Conservation (phyloP, 2,329 filamentous ascomycete genomes). For the Paraphoma chrysanthemicola region DNA sequence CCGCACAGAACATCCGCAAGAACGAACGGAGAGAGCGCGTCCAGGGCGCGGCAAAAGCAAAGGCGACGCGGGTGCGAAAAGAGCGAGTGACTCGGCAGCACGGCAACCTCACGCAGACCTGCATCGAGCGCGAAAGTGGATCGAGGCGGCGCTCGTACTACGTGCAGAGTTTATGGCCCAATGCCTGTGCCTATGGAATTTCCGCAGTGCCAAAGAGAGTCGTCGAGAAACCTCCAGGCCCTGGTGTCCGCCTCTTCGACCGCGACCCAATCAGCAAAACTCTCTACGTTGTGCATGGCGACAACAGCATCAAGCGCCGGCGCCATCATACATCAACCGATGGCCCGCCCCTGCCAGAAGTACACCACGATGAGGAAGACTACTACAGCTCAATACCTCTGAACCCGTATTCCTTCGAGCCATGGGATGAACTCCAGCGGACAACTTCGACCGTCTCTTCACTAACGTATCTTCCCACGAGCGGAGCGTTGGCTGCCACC, state of each 20-base stretch:
- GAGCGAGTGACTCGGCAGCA: conserved; percentile 33
- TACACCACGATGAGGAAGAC: conserved; percentile 4
- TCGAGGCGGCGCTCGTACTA: conserved; percentile 22
- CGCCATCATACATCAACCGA: conserved; percentile 5
- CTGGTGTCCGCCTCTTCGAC: conserved; percentile 34
- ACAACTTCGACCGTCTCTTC: conserved; percentile 41
- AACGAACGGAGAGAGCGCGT: conserved; percentile 34
- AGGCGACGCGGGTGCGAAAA: conserved; percentile 19
- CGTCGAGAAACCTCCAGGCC: conserved; percentile 8
- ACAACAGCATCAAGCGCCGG: conserved; percentile 28
- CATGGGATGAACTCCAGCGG: conserved; percentile 28
- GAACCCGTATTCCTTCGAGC: conserved; percentile 24
- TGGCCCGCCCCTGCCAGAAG: conserved; percentile 5
- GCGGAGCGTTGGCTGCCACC: conserved; percentile 38
- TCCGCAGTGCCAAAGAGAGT: conserved; percentile 8
- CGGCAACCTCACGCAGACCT: conserved; percentile 22
- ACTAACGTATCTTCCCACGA: conserved; percentile 32
- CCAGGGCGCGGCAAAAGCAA: conserved; percentile 12
- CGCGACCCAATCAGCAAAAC: conserved; percentile 29
- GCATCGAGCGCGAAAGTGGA: conserved; percentile 39
- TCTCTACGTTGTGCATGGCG: conserved; percentile 32
- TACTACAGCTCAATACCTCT: not conserved
- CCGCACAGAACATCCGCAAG: conserved; percentile 49
- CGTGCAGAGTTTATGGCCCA: conserved; percentile 30
- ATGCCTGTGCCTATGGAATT: conserved; percentile 31